A percentile compares a stretch with the other conserved stretches of the same genome.
Evolutionary conservation across 768 basidiomycete species (phyloP).

Genomic region (Podaxis mareebaensis): DNA sequence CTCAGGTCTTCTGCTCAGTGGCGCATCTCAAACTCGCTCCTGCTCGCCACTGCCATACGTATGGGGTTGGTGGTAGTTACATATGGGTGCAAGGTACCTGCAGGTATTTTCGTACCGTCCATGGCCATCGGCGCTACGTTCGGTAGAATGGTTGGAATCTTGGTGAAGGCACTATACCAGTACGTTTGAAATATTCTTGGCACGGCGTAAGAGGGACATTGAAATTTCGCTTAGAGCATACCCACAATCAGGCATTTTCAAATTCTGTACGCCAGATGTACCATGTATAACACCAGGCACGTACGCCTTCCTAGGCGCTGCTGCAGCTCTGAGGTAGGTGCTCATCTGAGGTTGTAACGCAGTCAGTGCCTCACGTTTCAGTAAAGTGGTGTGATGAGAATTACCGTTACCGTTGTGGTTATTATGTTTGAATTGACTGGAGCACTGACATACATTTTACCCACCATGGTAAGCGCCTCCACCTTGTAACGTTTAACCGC

Average conservation of each 20-base stretch:
- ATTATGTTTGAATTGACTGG: constrained; percentile 99
- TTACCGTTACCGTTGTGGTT: constrained; percentile 97
- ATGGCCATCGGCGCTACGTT: constrained; percentile 99
- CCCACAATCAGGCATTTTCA: constrained; percentile 84
- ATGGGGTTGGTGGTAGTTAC: constrained; percentile 86
- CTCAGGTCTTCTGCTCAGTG: constrained; percentile 85
- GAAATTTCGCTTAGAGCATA: constrained; percentile 58
- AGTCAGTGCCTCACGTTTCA: background rate
- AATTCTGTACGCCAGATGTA: constrained; percentile 85
- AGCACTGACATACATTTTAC: constrained; percentile 93
- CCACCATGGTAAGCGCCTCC: constrained; percentile 79
- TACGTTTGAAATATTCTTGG: constrained; percentile 30
- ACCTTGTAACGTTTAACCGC: background rate
- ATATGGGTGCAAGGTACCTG: constrained; percentile 96
- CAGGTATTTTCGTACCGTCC: constrained; percentile 97
- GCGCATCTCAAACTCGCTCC: constrained; percentile 90
- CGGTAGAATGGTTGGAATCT: constrained; percentile 94
- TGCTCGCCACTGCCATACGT: constrained; percentile 89
- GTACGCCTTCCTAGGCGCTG: constrained; percentile 96
- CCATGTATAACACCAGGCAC: constrained; percentile 99
- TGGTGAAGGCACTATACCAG: constrained; percentile 92
- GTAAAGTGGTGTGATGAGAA: constrained; percentile 95
- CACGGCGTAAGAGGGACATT: background rate
- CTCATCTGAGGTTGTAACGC: background rate
- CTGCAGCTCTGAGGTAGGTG: constrained; percentile 84